Evolutionary conservation across 1,139 yeast species (phyloP).

Genomic region (Yamadazyma dushanensis): DNA sequence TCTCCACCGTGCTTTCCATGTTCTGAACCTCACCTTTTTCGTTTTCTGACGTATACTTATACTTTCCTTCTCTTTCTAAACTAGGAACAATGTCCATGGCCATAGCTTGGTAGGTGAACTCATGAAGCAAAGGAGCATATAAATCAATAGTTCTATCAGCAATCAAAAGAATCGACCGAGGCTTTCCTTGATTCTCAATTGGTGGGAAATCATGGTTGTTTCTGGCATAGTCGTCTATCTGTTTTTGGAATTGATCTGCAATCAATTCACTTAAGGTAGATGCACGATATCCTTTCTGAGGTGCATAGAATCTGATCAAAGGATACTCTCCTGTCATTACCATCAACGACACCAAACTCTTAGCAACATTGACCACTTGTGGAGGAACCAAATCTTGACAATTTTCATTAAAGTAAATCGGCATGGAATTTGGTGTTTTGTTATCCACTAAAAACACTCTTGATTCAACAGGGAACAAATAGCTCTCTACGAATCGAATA

Average conservation of each 20-base stretch:
- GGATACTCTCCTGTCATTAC: slow-evolving; percentile 88
- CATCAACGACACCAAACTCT: slow-evolving; percentile 67
- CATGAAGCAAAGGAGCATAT: slow-evolving; percentile 84
- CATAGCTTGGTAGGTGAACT: slow-evolving; percentile 93
- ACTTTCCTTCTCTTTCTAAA: slow-evolving; percentile 54
- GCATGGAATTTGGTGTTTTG: slow-evolving; percentile 57
- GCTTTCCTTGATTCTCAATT: slow-evolving; percentile 53
- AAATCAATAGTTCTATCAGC: slow-evolving; percentile 84
- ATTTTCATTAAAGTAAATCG: slow-evolving; percentile 67
- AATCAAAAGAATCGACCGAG: slow-evolving; percentile 72
- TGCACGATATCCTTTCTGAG: slow-evolving; percentile 50
- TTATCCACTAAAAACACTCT: slow-evolving; percentile 41
- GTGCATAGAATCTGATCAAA: slow-evolving; percentile 68
- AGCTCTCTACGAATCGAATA: slow-evolving; percentile 28
- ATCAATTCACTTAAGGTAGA: slow-evolving; percentile 68
- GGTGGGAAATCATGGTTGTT: slow-evolving; percentile 64
- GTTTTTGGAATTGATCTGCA: slow-evolving; percentile 70
- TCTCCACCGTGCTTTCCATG: slow-evolving; percentile 43
- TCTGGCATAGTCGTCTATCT: slow-evolving; percentile 75
- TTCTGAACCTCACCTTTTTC: slow-evolving; percentile 54
- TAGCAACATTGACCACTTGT: slow-evolving; percentile 61
- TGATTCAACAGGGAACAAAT: slow-evolving; percentile 36
- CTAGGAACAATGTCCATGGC: slow-evolving; percentile 68
- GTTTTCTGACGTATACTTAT: slow-evolving; percentile 60
- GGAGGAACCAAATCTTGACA: slow-evolving; percentile 63